phyloP scores from a whole-genome alignment of 1,139 yeast species.

The Kurtzmaniella quercitrusa region DNA sequence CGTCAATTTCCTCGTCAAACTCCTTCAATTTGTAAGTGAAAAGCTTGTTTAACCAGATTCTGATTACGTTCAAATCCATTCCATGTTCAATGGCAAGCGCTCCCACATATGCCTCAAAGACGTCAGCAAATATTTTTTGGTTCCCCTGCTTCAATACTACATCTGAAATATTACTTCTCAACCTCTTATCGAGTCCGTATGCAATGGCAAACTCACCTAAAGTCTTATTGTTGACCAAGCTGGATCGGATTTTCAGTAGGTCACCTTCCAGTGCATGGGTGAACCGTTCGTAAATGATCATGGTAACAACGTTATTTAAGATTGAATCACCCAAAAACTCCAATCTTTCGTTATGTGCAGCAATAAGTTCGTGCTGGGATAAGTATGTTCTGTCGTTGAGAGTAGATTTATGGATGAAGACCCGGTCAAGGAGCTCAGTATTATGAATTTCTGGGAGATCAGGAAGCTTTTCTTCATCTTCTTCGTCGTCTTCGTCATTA shows the following conservation, averaged over 20 bases:
- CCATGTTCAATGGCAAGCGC: constrained; percentile 65
- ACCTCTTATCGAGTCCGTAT: constrained; percentile 64
- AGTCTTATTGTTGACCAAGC: constrained; percentile 69
- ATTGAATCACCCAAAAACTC: constrained; percentile 94
- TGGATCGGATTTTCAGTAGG: constrained; percentile 65
- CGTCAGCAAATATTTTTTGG: constrained; percentile 65
- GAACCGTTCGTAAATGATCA: constrained; percentile 59
- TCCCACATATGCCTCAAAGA: constrained; percentile 89
- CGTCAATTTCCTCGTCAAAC: constrained; percentile 24
- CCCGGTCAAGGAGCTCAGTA: constrained; percentile 58
- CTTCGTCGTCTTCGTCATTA: constrained; percentile 3
- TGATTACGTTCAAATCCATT: constrained; percentile 43
- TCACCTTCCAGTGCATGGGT: constrained; percentile 81
- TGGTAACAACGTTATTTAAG: constrained; percentile 67
- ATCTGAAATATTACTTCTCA: constrained; percentile 46
- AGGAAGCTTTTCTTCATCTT: constrained; percentile 45
- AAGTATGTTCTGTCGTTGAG: constrained; percentile 57
- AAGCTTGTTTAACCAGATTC: constrained; percentile 57
- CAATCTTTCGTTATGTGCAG: constrained; percentile 79
- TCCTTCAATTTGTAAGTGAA: constrained; percentile 29
- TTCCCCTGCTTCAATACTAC: constrained; percentile 29
- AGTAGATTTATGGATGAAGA: constrained; percentile 78
- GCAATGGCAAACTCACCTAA: constrained; percentile 65
- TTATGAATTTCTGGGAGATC: constrained; percentile 64
- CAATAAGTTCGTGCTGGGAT: constrained; percentile 51